These are phyloP conservation scores for Helichrysum umbraculigerum DNA, from an alignment of 129 eudicot species.

Conservation along the genomic window DNA sequence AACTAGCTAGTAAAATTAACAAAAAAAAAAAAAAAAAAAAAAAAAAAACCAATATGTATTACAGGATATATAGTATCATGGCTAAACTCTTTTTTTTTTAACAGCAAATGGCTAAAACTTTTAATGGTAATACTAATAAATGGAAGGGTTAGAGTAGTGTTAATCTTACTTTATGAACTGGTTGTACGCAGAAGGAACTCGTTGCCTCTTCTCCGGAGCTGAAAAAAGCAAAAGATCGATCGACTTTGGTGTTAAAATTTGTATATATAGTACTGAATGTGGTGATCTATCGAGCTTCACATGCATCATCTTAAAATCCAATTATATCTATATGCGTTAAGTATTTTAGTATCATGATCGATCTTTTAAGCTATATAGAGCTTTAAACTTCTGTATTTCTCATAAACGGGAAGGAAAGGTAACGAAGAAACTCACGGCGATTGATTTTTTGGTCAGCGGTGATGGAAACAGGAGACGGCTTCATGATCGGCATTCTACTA, in stretches of 20 bases:
- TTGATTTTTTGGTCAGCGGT: constrained; percentile 56
- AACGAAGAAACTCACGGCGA: constrained; percentile 45
- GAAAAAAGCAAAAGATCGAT: constrained; percentile 10
- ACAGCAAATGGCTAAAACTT: not conserved
- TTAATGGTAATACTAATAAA: not conserved
- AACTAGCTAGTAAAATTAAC: not conserved
- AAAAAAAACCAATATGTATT: not conserved
- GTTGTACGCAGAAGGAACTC: constrained; percentile 97
- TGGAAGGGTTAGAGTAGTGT: not conserved
- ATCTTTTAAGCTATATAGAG: not conserved
- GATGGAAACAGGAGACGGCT: constrained; percentile 37
- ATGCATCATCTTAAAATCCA: not conserved
- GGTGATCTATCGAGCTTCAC: not conserved
- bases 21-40: not conserved
- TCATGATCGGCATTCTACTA: constrained; percentile 42
- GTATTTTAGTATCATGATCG: not conserved
- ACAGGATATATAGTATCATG: not conserved
- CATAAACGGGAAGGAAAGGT: not conserved
- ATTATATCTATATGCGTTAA: not conserved
- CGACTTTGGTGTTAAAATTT: not conserved
- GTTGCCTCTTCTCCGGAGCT: constrained; percentile 97
- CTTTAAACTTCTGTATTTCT: not conserved
- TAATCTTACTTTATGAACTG: constrained; percentile 69
- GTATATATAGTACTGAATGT: too few relatives aligned
- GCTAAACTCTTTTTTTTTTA: not conserved